Conservation (phyloP, 345 rosid genomes). For the Xanthoceras sorbifolium region DNA sequence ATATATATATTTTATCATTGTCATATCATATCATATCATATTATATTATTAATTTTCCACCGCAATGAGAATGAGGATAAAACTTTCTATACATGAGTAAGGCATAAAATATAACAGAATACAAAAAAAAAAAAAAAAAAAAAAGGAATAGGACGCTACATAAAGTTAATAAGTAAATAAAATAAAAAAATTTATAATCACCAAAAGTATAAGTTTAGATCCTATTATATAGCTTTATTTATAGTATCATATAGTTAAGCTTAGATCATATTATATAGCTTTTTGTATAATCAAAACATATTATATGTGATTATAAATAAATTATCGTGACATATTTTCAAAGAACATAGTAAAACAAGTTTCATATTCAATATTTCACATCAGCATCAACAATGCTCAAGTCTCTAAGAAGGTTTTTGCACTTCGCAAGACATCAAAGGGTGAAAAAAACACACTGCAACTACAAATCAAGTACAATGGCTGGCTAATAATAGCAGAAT, state of each 20-base stretch:
- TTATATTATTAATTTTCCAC: not conserved
- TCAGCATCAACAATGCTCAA: not conserved
- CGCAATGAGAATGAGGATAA: not conserved
- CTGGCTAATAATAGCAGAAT: slow-evolving; percentile 13
- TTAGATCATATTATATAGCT: not conserved
- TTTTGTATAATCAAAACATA: not conserved
- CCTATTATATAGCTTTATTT: not conserved
- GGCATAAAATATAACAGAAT: not conserved
- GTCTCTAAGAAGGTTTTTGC: not conserved
- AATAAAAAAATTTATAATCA: not conserved
- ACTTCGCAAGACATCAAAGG: not conserved
- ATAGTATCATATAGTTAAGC: too few species aligned
- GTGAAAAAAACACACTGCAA: slow-evolving; percentile 1
- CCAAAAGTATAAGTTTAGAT: not conserved
- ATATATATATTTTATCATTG: too few species aligned
- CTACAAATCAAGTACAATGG: not conserved
- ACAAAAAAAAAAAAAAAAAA: not conserved
- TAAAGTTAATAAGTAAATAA: not conserved
- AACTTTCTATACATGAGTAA: not conserved
- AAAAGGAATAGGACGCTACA: not conserved
- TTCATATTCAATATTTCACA: not conserved
- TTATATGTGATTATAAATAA: not conserved
- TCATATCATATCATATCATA: too few species aligned
- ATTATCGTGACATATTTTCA: not conserved
- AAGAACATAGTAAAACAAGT: not conserved